A percentile compares a stretch with the other conserved stretches of the same genome.
Conservation (phyloP, 2,329 filamentous ascomycete species). For the Gaeumannomyces tritici region DNA sequence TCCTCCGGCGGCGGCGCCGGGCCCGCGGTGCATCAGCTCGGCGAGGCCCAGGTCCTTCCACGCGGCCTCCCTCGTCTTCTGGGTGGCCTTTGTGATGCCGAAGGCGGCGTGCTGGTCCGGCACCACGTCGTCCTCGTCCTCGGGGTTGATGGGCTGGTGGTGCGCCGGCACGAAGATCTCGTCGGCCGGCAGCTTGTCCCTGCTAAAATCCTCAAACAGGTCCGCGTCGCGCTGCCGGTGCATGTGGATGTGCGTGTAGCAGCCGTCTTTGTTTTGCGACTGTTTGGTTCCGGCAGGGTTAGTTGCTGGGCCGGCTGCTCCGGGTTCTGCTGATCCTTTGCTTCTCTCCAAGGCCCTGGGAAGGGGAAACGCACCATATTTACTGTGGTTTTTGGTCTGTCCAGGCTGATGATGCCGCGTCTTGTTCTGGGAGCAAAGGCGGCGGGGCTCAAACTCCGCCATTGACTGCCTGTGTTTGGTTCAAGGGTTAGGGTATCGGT, state of each 20-base stretch:
- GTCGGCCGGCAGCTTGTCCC: constrained; percentile 61
- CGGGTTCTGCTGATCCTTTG: neutral
- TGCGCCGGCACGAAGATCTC: constrained; percentile 75
- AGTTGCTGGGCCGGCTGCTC: neutral
- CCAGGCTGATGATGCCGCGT: neutral
- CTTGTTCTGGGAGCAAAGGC: neutral
- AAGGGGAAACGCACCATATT: neutral
- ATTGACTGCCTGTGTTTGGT: neutral
- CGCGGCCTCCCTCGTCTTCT: constrained; percentile 58
- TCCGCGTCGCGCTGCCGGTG: constrained; percentile 63
- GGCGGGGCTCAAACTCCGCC: too few relatives aligned
- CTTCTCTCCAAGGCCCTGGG: neutral
- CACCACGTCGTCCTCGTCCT: constrained; percentile 82
- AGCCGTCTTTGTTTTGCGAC: constrained; percentile 60
- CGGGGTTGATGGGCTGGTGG: constrained; percentile 74
- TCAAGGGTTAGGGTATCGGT: neutral
- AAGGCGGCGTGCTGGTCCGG: constrained; percentile 84
- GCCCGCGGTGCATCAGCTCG: constrained; percentile 58
- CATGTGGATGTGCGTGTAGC: constrained; percentile 68
- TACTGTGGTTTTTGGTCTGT: neutral
- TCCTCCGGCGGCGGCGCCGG: constrained; percentile 16
- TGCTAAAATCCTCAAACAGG: constrained; percentile 69
- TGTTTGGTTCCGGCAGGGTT: neutral
- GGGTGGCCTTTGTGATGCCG: constrained; percentile 73
- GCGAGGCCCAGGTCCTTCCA: constrained; percentile 74